Conservation (phyloP, 805 yeast genomes). For the Saccharomycopsis sp. region DNA sequence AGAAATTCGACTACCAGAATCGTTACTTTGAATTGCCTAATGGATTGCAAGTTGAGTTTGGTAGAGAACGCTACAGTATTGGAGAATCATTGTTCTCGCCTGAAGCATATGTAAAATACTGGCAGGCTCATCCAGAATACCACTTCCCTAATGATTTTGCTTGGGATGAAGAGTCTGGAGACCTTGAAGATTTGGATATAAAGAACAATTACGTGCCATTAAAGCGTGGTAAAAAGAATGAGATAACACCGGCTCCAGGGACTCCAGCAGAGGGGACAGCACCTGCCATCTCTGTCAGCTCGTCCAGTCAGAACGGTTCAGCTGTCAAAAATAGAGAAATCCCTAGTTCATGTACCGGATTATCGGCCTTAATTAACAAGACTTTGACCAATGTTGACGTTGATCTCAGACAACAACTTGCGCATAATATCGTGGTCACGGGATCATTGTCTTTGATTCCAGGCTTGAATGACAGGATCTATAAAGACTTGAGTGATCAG, state of each 20-base stretch:
- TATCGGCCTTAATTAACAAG: slow-evolving; percentile 16
- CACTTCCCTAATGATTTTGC: slow-evolving; percentile 22
- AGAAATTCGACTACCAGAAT: slow-evolving; percentile 22
- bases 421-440: slow-evolving; percentile 81
- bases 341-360: slow-evolving; percentile 7
- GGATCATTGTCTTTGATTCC: slow-evolving; percentile 81
- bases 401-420: slow-evolving; percentile 76
- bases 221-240: slow-evolving; percentile 45
- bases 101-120: slow-evolving; percentile 32
- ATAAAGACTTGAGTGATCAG: slow-evolving; percentile 56
- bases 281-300: neutral
- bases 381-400: slow-evolving; percentile 50
- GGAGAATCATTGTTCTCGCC: slow-evolving; percentile 76
- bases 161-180: slow-evolving; percentile 47
- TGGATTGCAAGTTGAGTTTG: slow-evolving; percentile 60
- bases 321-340: neutral
- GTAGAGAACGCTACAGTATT: slow-evolving; percentile 51
- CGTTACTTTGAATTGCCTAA: slow-evolving; percentile 70
- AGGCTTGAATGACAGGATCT: slow-evolving; percentile 71
- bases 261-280: slow-evolving; percentile 26
- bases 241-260: slow-evolving; percentile 5
- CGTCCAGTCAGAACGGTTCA: neutral
- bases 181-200: slow-evolving; percentile 37
- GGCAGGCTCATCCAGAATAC: slow-evolving; percentile 11
- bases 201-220: slow-evolving; percentile 68